A percentile compares a stretch with the other conserved stretches of the same genome.
Conservation (phyloP, 208 protist species). For the Tritrichomonas foetus region DNA sequence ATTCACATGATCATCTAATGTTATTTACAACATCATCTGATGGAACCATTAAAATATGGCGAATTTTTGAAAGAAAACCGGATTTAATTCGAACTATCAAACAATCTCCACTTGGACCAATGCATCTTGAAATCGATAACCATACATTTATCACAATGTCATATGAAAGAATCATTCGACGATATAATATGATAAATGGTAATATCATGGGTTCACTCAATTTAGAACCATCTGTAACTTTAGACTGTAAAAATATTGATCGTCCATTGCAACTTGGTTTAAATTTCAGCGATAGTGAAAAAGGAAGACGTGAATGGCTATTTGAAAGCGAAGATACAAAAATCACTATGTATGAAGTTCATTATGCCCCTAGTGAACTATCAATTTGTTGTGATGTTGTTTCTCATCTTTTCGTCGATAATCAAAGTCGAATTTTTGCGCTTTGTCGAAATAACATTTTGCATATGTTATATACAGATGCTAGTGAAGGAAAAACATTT, state of each 20-base stretch:
- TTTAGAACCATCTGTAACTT: not conserved
- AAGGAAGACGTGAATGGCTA: not conserved
- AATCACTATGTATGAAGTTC: not conserved
- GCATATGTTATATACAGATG: constrained; percentile 21
- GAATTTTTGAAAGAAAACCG: not conserved
- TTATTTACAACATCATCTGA: not conserved
- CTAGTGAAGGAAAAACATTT: not conserved
- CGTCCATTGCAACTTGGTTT: not conserved
- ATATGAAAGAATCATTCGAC: not conserved
- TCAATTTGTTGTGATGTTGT: constrained; percentile 31
- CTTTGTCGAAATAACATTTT: constrained; percentile 4
- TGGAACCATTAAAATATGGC: not conserved
- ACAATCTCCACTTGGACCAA: not conserved
- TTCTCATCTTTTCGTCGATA: not conserved
- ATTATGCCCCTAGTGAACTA: not conserved
- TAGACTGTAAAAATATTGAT: not conserved
- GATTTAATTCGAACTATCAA: not conserved
- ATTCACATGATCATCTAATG: not conserved
- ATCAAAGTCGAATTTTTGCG: not conserved
- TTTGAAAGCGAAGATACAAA: not conserved
- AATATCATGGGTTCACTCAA: not conserved
- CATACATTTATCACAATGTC: not conserved
- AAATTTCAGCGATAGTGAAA: not conserved
- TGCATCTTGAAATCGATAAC: not conserved
- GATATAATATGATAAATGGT: constrained; percentile 21